phyloP scores from a whole-genome alignment of 495 filamentous ascomycete genomes.

The Penicillium malachiteum region DNA sequence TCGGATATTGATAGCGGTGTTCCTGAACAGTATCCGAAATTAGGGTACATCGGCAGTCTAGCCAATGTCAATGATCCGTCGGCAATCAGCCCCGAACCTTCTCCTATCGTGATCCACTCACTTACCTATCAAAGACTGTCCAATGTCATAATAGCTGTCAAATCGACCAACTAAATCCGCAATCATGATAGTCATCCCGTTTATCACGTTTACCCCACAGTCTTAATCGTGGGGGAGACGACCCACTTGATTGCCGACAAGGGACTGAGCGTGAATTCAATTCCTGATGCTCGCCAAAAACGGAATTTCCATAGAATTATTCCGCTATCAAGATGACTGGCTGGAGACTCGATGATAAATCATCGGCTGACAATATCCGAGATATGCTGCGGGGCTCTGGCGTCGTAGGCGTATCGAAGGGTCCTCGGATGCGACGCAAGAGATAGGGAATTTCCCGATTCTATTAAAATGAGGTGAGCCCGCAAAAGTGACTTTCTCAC shows the following conservation, averaged over 20 bases:
- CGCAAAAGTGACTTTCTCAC: no score
- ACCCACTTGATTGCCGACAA: constrained; percentile 17
- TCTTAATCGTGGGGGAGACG: constrained; percentile 21
- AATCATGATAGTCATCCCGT: not conserved
- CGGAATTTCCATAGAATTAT: not conserved
- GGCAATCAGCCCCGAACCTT: constrained; percentile 13
- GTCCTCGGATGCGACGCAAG: no score
- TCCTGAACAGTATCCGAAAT: constrained; percentile 9
- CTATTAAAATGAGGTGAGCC: no score
- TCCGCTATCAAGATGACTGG: constrained; percentile 6
- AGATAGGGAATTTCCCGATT: no score
- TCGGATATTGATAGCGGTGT: not conserved
- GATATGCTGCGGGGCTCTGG: no score
- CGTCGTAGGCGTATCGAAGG: no score
- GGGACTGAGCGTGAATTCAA: not conserved
- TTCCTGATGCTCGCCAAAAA: constrained; percentile 8
- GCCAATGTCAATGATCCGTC: constrained; percentile 17
- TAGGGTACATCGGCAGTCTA: constrained; percentile 18
- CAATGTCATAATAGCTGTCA: not conserved
- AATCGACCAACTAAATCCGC: not conserved
- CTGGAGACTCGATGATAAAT: no score
- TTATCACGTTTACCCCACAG: constrained; percentile 22
- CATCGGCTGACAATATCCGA: no score
- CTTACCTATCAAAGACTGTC: not conserved
- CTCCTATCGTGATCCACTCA: not conserved